phyloP scores from a whole-genome alignment of 2,329 filamentous ascomycete species.

The Trichoderma atrobrunneum region DNA sequence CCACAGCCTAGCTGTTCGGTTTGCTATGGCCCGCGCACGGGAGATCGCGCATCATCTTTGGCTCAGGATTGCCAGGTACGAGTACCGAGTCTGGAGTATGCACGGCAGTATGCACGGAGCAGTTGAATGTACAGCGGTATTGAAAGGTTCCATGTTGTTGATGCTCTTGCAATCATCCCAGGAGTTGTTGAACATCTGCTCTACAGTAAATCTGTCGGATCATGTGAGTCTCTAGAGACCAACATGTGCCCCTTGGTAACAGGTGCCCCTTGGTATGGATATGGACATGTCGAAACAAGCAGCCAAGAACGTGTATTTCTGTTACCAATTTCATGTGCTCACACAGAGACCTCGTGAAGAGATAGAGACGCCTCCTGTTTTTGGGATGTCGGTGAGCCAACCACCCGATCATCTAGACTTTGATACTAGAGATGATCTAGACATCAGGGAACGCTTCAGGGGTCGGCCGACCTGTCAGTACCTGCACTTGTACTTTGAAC shows the following conservation, averaged over 20 bases:
- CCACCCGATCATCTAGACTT: not conserved
- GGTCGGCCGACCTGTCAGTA: not conserved
- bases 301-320: not conserved
- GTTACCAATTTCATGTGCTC: not conserved
- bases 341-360: not conserved
- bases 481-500: not conserved
- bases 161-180: not conserved
- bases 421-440: not conserved
- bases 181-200: not conserved
- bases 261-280: not conserved
- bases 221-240: not conserved
- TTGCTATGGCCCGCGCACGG: not conserved
- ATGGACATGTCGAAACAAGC: not conserved
- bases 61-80: not conserved
- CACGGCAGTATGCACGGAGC: not conserved
- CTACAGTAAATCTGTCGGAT: not conserved
- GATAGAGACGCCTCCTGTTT: not conserved
- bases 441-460: not conserved
- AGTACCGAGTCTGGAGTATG: not conserved
- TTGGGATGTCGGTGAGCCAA: not conserved
- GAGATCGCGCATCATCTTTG: not conserved
- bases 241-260: not conserved
- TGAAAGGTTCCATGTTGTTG: not conserved
- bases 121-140: not conserved
- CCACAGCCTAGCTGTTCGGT: not conserved